These are phyloP conservation scores for Chenopodium suecicum DNA, from an alignment of 148 eudicot genomes.

Conservation along the genomic window DNA sequence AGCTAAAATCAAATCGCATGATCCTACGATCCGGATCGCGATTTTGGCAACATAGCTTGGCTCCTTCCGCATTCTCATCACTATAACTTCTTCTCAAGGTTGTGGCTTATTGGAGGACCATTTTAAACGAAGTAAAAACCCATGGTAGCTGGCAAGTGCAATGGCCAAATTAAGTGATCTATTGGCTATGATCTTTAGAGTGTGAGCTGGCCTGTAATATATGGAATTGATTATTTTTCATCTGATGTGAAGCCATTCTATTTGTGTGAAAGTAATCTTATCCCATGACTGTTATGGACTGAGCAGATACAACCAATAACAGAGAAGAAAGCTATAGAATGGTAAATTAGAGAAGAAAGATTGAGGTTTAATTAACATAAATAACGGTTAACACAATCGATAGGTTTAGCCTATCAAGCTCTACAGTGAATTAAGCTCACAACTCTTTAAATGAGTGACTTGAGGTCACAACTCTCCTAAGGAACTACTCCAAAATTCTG, in stretches of 20 bases:
- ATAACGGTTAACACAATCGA: too few relatives aligned
- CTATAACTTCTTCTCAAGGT: not conserved
- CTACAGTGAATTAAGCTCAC: too few relatives aligned
- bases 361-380: too few relatives aligned
- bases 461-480: too few relatives aligned
- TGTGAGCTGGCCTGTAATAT: not conserved
- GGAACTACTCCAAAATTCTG: too few relatives aligned
- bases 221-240: not conserved
- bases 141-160: not conserved
- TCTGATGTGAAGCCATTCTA: constrained; percentile 3
- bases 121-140: not conserved
- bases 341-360: too few relatives aligned
- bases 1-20: too few relatives aligned
- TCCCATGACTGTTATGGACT: not conserved
- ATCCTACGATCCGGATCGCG: too few relatives aligned
- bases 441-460: too few relatives aligned
- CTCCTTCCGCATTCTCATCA: not conserved
- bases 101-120: not conserved
- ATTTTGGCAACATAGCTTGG: not conserved
- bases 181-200: not conserved
- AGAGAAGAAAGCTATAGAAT: too few relatives aligned
- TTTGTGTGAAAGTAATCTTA: not conserved
- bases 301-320: too few relatives aligned
- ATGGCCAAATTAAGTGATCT: not conserved
- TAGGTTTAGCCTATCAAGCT: too few relatives aligned